These are phyloP conservation scores for Wickerhamomyces silvicola DNA, from an alignment of 805 yeast species.

Conservation along the genomic window DNA sequence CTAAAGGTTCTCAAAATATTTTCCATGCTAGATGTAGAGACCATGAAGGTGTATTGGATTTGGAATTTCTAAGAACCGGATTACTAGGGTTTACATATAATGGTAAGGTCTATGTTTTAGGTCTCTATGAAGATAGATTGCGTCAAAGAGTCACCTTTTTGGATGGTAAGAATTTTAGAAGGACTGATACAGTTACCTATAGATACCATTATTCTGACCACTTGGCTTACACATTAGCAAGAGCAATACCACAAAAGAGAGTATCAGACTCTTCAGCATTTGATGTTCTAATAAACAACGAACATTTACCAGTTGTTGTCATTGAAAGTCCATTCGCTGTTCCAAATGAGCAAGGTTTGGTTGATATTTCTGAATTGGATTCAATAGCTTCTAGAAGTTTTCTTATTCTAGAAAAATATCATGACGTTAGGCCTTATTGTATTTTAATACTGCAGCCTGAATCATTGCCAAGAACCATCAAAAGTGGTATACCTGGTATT, in stretches of 20 bases:
- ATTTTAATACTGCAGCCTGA: conserved; percentile 75
- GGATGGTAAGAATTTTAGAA: conserved; percentile 31
- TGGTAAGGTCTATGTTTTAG: conserved; percentile 84
- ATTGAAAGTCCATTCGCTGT: conserved; percentile 63
- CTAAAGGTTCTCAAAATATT: conserved; percentile 60
- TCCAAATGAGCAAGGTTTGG: conserved; percentile 22
- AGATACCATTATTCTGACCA: conserved; percentile 84
- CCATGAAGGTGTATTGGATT: conserved; percentile 59
- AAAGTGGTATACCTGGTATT: conserved; percentile 85
- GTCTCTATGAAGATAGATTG: conserved; percentile 86
- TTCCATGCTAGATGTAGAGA: conserved; percentile 80
- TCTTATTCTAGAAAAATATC: conserved; percentile 44
- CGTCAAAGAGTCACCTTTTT: conserved; percentile 69
- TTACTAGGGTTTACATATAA: conserved; percentile 80
- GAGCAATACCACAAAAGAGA: conserved; percentile 57
- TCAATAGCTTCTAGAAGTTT: conserved; percentile 42
- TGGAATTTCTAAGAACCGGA: conserved; percentile 86
- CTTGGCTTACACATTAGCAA: conserved; percentile 74
- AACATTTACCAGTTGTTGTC: conserved; percentile 77
- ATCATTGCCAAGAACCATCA: conserved; percentile 72
- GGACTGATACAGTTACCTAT: conserved; percentile 18
- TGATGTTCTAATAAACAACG: conserved; percentile 67
- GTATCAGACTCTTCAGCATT: conserved; percentile 89
- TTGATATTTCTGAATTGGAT: conserved; percentile 37
- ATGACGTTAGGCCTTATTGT: conserved; percentile 75